Conservation (phyloP, 169 alveolate species). For the Babesia caballi region DNA sequence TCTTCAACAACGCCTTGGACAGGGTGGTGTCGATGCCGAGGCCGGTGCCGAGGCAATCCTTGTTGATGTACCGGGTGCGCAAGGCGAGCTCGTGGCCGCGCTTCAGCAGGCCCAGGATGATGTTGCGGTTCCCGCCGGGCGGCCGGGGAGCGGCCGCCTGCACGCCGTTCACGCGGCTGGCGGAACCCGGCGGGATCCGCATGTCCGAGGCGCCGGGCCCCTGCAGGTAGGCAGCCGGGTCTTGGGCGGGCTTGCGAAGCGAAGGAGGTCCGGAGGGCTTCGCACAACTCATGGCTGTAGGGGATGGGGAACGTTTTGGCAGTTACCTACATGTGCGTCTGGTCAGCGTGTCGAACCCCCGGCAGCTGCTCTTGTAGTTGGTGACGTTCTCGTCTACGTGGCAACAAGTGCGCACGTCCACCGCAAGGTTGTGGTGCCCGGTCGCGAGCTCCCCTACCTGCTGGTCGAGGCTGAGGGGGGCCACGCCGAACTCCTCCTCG, state of each 20-base stretch:
- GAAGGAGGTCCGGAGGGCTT: constrained; percentile 7
- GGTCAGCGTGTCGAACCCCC: constrained; percentile 31
- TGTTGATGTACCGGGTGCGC: constrained; percentile 25
- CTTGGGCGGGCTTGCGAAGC: background rate
- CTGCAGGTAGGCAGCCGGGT: background rate
- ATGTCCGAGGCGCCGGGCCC: background rate
- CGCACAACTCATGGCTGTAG: constrained; percentile 10
- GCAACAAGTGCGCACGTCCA: constrained; percentile 27
- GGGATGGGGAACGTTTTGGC: too few species aligned
- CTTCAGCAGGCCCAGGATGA: constrained; percentile 29
- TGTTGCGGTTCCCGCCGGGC: background rate
- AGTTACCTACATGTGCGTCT: constrained; percentile 6
- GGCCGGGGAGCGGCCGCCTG: background rate
- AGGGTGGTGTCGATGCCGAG: constrained; percentile 34
- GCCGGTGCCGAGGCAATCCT: constrained; percentile 13
- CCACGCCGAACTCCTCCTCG: constrained; percentile 60
- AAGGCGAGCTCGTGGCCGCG: constrained; percentile 16
- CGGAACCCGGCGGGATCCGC: constrained; percentile 2
- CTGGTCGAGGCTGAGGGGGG: constrained; percentile 64
- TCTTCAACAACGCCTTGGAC: constrained; percentile 39
- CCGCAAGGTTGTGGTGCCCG: constrained; percentile 37
- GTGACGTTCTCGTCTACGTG: constrained; percentile 28
- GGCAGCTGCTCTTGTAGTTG: constrained; percentile 14
- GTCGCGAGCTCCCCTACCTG: constrained; percentile 66
- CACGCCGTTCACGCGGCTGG: background rate